These are phyloP conservation scores for Tetrapisispora arboricola DNA, from an alignment of 805 yeast genomes.

Conservation along the genomic window DNA sequence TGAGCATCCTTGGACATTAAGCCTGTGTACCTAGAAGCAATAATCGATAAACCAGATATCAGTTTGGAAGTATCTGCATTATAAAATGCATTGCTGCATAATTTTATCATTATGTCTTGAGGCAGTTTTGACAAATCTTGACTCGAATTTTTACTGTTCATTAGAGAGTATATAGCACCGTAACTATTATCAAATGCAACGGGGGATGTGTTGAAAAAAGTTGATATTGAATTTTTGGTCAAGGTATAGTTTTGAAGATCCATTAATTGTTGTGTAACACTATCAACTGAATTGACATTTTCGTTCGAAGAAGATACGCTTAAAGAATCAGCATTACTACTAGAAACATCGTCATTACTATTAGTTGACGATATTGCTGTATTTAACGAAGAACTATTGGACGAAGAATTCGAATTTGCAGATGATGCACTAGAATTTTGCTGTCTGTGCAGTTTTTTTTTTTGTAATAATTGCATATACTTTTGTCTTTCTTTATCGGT, in stretches of 20 bases:
- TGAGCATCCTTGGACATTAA: slow-evolving; percentile 26
- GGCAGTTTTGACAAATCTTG: slow-evolving; percentile 68
- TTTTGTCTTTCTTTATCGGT: slow-evolving; percentile 17
- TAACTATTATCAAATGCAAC: slow-evolving; percentile 38
- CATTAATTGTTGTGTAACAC: slow-evolving; percentile 8
- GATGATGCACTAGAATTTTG: background rate
- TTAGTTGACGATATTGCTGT: background rate
- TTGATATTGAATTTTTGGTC: slow-evolving; percentile 15
- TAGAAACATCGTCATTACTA: background rate
- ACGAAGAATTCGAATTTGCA: background rate
- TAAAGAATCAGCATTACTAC: background rate
- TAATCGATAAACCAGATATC: slow-evolving; percentile 56
- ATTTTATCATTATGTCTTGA: slow-evolving; percentile 45
- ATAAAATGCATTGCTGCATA: slow-evolving; percentile 61
- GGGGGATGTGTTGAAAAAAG: slow-evolving; percentile 28
- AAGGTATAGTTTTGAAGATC: slow-evolving; percentile 22
- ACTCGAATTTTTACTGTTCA: slow-evolving; percentile 48
- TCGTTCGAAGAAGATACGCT: slow-evolving; percentile 3
- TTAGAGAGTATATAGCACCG: slow-evolving; percentile 57
- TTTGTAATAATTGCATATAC: slow-evolving; percentile 5
- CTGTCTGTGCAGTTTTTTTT: background rate
- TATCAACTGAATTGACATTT: slow-evolving; percentile 10
- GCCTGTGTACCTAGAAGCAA: slow-evolving; percentile 53
- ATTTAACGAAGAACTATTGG: background rate
- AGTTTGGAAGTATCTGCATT: slow-evolving; percentile 44